These are phyloP conservation scores for Knufia petricola DNA, from an alignment of 2,329 filamentous ascomycete genomes.

Conservation along the genomic window DNA sequence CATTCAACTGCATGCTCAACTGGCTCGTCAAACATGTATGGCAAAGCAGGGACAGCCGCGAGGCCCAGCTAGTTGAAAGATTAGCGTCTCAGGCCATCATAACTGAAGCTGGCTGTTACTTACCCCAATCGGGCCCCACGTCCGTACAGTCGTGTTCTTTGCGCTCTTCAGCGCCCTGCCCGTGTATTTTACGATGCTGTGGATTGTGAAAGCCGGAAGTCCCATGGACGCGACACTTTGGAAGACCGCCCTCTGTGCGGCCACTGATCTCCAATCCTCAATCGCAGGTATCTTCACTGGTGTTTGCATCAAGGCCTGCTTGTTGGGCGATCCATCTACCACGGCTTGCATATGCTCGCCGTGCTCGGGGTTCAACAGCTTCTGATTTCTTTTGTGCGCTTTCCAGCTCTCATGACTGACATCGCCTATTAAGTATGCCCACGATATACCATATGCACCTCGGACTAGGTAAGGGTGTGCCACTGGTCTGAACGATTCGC, in stretches of 20 bases:
- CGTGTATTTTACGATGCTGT: slow-evolving; percentile 83
- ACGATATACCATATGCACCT: slow-evolving; percentile 79
- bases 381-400: slow-evolving; percentile 79
- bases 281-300: slow-evolving; percentile 55
- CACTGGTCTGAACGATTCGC: slow-evolving; percentile 88
- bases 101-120: slow-evolving; percentile 32
- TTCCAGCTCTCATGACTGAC: slow-evolving; percentile 92
- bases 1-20: slow-evolving; percentile 88
- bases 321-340: background rate
- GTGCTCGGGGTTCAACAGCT: slow-evolving; percentile 57
- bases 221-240: slow-evolving; percentile 90
- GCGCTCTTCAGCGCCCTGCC: slow-evolving; percentile 73
- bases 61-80: slow-evolving; percentile 44
- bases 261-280: slow-evolving; percentile 83
- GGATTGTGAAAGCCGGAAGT: slow-evolving; percentile 84
- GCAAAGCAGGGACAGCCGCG: slow-evolving; percentile 32
- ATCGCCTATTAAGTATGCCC: slow-evolving; percentile 85
- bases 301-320: background rate
- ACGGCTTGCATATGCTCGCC: slow-evolving; percentile 26
- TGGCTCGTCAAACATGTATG: slow-evolving; percentile 53
- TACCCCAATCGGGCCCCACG: slow-evolving; percentile 84
- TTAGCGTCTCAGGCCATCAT: background rate
- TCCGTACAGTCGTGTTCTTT: slow-evolving; percentile 66
- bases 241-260: slow-evolving; percentile 84
- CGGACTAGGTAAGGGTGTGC: slow-evolving; percentile 76